Conservation (phyloP, 306 rosid genomes). For the Vachellia pachyceras region DNA sequence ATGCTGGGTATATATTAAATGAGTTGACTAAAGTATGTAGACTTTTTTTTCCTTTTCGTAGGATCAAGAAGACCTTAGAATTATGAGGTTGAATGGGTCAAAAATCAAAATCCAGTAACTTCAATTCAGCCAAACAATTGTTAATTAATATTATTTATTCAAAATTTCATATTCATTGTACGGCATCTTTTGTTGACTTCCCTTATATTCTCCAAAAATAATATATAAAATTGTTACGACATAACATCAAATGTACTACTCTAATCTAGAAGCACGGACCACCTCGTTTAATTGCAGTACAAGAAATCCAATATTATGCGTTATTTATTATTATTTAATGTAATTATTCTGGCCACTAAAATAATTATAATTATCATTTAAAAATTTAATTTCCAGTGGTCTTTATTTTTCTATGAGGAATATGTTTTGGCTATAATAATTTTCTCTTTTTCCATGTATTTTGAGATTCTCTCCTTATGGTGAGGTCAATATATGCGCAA, state of each 20-base stretch:
- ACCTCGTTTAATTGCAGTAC: not conserved
- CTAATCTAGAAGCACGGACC: not conserved
- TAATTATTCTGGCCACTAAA: not conserved
- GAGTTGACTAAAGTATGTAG: not conserved
- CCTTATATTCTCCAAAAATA: not conserved
- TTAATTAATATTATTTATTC: not conserved
- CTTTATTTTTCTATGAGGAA: not conserved
- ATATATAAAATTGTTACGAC: not conserved
- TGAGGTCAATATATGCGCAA: not conserved
- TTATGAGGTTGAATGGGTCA: not conserved
- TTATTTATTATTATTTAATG: not conserved
- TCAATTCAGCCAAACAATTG: not conserved
- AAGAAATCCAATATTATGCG: not conserved
- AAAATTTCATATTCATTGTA: not conserved
- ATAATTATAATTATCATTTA: not conserved
- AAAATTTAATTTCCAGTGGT: not conserved
- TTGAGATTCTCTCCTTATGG: not conserved
- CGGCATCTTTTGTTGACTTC: constrained; percentile 16
- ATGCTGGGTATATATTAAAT: not conserved
- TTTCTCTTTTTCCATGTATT: not conserved
- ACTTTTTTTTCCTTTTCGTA: not conserved
- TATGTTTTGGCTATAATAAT: not conserved
- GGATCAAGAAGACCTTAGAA: not conserved
- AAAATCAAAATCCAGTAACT: not conserved
- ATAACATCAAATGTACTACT: not conserved